Conservation (phyloP, 2,329 filamentous ascomycete genomes). For the Hypoxylon sp. region DNA sequence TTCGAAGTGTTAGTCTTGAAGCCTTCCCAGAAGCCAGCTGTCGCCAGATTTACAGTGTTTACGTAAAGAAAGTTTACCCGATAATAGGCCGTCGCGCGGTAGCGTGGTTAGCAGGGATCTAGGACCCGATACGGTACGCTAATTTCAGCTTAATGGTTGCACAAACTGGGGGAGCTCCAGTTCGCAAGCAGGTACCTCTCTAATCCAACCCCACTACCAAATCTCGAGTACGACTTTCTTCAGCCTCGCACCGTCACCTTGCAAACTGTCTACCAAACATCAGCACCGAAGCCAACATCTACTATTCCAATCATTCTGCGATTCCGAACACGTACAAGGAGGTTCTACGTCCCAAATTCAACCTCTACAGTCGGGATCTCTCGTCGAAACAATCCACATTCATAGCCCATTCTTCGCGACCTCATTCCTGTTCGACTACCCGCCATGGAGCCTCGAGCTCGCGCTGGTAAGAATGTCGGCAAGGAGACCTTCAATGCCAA, state of each 20-base stretch:
- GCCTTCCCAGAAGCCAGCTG: conserved; percentile 36
- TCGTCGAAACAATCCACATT: neutral
- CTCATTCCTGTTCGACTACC: conserved; percentile 11
- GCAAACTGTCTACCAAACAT: conserved; percentile 20
- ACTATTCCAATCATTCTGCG: conserved; percentile 1
- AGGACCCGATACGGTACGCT: conserved; percentile 8
- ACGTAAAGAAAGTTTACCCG: conserved; percentile 32
- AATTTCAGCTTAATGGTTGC: conserved; percentile 27
- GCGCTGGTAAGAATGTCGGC: conserved; percentile 83
- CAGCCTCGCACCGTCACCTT: conserved; percentile 32
- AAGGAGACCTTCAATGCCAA: conserved; percentile 84
- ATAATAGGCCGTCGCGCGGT: conserved; percentile 20
- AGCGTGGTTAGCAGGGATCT: conserved; percentile 18
- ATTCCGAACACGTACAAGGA: neutral
- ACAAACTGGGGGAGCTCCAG: conserved; percentile 18
- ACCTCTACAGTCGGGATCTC: neutral
- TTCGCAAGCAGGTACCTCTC: conserved; percentile 6
- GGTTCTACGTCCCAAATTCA: neutral
- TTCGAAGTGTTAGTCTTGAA: conserved; percentile 10
- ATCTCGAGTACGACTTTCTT: conserved; percentile 23
- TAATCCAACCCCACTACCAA: conserved; percentile 31
- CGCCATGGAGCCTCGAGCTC: conserved; percentile 80
- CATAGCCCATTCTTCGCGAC: neutral
- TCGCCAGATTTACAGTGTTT: conserved; percentile 30
- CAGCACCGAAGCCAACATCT: conserved; percentile 15